phyloP scores from a whole-genome alignment of 2,329 filamentous ascomycete species.

The Boeremia lycopersici region DNA sequence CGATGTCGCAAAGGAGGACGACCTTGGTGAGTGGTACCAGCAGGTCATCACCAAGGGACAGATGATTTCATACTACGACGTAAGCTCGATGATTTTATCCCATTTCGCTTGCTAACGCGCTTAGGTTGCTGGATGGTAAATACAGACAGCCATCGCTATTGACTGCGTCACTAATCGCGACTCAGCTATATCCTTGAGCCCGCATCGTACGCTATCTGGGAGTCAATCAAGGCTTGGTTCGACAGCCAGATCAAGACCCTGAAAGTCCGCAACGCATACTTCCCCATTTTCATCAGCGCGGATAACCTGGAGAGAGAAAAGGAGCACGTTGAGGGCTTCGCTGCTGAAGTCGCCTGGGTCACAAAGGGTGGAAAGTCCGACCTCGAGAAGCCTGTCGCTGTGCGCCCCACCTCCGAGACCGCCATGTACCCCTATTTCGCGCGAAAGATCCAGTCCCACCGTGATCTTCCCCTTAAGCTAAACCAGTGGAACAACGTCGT shows the following conservation, averaged over 20 bases:
- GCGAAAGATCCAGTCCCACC: slow-evolving; percentile 95
- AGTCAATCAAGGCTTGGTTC: slow-evolving; percentile 65
- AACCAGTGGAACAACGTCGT: slow-evolving; percentile 99
- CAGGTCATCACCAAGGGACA: slow-evolving; percentile 96
- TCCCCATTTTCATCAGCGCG: slow-evolving; percentile 83
- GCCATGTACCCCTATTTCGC: slow-evolving; percentile 97
- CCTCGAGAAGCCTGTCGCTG: slow-evolving; percentile 78
- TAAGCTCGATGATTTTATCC: not conserved
- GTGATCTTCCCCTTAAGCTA: slow-evolving; percentile 89
- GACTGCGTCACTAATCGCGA: not conserved
- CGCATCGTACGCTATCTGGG: slow-evolving; percentile 70
- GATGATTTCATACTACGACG: slow-evolving; percentile 98
- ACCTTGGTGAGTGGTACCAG: slow-evolving; percentile 96
- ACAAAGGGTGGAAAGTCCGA: slow-evolving; percentile 91
- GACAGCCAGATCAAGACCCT: slow-evolving; percentile 80
- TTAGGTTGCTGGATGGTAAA: slow-evolving; percentile 35
- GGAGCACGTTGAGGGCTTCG: slow-evolving; percentile 97
- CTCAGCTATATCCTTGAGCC: slow-evolving; percentile 74
- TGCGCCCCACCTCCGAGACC: slow-evolving; percentile 72
- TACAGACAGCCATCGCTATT: not conserved
- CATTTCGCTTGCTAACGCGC: not conserved
- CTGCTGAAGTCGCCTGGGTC: slow-evolving; percentile 88
- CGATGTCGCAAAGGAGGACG: slow-evolving; percentile 80
- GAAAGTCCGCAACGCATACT: slow-evolving; percentile 94
- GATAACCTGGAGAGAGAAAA: slow-evolving; percentile 88